Evolutionary conservation across 2,329 filamentous ascomycete species (phyloP), one percentile per base, ranked within the genome.

Genomic region (Rugonectria rugulosa): DNA sequence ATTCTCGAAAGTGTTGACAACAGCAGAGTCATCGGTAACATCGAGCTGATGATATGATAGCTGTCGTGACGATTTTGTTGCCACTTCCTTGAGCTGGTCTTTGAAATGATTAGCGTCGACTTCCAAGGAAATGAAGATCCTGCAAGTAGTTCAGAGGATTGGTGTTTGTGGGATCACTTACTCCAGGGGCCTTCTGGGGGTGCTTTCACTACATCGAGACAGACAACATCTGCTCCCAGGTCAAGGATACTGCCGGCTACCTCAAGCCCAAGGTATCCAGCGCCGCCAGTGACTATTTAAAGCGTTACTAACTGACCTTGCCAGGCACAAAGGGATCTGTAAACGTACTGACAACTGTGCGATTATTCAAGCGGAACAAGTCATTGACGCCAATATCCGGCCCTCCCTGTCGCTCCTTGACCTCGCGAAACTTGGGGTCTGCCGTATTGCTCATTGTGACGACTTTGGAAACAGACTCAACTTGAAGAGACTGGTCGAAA

Each of bases 141-240:
- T n/a, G n/a, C n/a, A n/a, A n/a, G n/a, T n/a, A 14, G 12, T 11
- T 12, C 4, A 7, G n/a, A 12, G 14, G 23, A 21, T n/a, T 15
- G 8, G 15, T 26, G 11, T n/a, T 5, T 5, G 8, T n/a, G 38
- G 47, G n/a, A 24, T 7, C 21, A 42, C 59, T 42, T 48, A 68
- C 65, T 21, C 67, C 64, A 71, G 24, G 12, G 3, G 55, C 55
- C n/a, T 27, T 27, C 6, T n/a, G n/a, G n/a, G n/a, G 60, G 65
- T 2, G 14, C 46, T 15, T 53, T 34, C 3, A 59, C 21, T 10
- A 70, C 37, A 53, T 75, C 72, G 1, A 73, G 56, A 32, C 67
- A 69, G 5, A 73, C 61, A 2, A 72, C 68, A 41, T 73, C 70
- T 8, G 65, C 72, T n/a, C 71, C 71, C 14, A 56, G 65, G 53